phyloP scores from a whole-genome alignment of 306 rosid genomes.

The Dryas drummondii region DNA sequence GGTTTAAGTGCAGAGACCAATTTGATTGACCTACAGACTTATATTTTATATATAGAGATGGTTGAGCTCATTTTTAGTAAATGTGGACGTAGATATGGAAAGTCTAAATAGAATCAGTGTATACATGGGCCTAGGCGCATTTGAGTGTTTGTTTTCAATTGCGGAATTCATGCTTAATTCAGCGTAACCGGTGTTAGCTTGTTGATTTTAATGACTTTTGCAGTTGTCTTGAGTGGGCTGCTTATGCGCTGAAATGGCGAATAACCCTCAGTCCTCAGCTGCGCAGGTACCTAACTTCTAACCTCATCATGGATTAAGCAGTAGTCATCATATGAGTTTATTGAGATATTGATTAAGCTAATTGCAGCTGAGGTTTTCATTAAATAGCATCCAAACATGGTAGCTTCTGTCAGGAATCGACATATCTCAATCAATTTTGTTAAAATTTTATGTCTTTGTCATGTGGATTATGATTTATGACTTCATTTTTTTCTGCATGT shows the following conservation, averaged over 20 bases:
- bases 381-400: too few species aligned
- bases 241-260: slow-evolving; percentile 58
- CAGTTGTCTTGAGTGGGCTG: slow-evolving; percentile 2
- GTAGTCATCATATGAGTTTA: not conserved
- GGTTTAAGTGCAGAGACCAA: not conserved
- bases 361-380: too few species aligned
- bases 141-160: not conserved
- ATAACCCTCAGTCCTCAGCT: slow-evolving; percentile 64
- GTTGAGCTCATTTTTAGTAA: not conserved
- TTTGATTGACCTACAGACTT: not conserved
- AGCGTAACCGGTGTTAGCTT: not conserved
- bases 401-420: too few species aligned
- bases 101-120: not conserved
- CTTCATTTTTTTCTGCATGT: not conserved
- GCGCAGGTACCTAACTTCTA: slow-evolving; percentile 59
- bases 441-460: not conserved
- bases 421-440: not conserved
- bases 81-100: not conserved
- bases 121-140: not conserved
- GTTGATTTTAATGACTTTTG: not conserved
- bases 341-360: too few species aligned
- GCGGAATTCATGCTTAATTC: not conserved
- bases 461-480: not conserved
- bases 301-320: not conserved
- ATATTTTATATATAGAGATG: not conserved